A percentile compares a stretch with the other conserved stretches of the same genome.
These are phyloP conservation scores for Globisporangium splendens DNA, from an alignment of 352 stramenopile genomes.

Conservation along the genomic window DNA sequence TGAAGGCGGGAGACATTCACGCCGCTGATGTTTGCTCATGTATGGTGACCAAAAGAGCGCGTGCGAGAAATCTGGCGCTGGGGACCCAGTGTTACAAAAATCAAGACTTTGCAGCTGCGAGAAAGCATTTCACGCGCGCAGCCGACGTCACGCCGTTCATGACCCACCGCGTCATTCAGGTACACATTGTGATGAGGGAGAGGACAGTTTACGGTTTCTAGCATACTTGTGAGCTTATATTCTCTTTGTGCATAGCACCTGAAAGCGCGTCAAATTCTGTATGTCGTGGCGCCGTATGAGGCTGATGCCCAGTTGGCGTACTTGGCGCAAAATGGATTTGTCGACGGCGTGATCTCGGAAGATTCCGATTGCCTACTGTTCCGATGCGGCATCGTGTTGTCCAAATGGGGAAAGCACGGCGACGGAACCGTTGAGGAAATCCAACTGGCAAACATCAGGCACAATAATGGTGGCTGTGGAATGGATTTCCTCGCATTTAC, in stretches of 20 bases:
- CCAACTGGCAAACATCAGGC: conserved; percentile 52
- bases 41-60: conserved; percentile 20
- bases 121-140: conserved; percentile 68
- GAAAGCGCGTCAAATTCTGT: conserved; percentile 69
- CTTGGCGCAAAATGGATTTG: conserved; percentile 66
- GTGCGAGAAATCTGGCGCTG: conserved; percentile 63
- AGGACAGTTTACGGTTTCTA: no score
- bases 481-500: conserved; percentile 79
- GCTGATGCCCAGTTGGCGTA: conserved; percentile 96
- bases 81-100: conserved; percentile 55
- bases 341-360: conserved; percentile 94
- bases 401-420: conserved; percentile 93
- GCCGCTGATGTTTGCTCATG: no score
- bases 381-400: conserved; percentile 90
- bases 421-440: conserved; percentile 86
- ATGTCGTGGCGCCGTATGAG: conserved; percentile 97
- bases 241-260: conserved; percentile 19
- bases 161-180: conserved; percentile 75
- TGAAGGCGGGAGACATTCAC: no score
- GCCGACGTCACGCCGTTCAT: conserved; percentile 78
- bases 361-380: conserved; percentile 95
- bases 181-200: conserved; percentile 8
- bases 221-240: neutral
- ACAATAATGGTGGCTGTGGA: conserved; percentile 38
- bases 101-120: conserved; percentile 50